Conservation (phyloP, 331 rosid species). For the Acacia concinna region DNA sequence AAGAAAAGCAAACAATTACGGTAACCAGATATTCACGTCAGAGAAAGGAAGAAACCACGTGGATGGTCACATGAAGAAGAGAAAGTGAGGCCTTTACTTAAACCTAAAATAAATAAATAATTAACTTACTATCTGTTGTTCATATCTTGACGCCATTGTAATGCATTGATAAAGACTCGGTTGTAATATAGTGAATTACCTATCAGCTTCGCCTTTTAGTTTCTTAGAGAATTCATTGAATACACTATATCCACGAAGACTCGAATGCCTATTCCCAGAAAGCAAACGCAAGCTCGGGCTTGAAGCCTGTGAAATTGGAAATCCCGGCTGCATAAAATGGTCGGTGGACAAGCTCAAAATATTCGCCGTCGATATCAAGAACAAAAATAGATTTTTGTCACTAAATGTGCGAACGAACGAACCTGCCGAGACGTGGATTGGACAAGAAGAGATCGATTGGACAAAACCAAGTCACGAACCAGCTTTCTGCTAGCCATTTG, state of each 20-base stretch:
- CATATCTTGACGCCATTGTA: not conserved
- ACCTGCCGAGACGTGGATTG: slow-evolving; percentile 46
- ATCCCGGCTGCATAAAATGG: not conserved
- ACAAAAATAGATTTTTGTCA: not conserved
- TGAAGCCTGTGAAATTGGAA: slow-evolving; percentile 40
- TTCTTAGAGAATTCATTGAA: slow-evolving; percentile 82
- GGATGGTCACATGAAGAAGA: slow-evolving; percentile 6
- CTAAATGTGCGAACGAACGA: not conserved
- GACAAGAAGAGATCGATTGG: slow-evolving; percentile 35
- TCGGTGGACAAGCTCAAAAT: not conserved
- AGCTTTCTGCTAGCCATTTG: slow-evolving; percentile 57
- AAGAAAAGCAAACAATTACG: not conserved
- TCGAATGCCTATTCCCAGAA: slow-evolving; percentile 39
- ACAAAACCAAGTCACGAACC: slow-evolving; percentile 53
- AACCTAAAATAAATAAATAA: not conserved
- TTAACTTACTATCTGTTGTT: too few relatives aligned
- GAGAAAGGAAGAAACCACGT: not conserved
- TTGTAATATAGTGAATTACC: slow-evolving; percentile 38
- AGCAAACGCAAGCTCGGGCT: slow-evolving; percentile 45
- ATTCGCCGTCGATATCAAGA: not conserved
- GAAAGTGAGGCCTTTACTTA: not conserved
- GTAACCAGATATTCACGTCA: not conserved
- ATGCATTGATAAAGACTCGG: not conserved
- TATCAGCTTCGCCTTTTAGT: slow-evolving; percentile 70
- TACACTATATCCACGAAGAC: slow-evolving; percentile 58